Conservation (phyloP, 2,329 filamentous ascomycete species). For the Alternaria postmessia region DNA sequence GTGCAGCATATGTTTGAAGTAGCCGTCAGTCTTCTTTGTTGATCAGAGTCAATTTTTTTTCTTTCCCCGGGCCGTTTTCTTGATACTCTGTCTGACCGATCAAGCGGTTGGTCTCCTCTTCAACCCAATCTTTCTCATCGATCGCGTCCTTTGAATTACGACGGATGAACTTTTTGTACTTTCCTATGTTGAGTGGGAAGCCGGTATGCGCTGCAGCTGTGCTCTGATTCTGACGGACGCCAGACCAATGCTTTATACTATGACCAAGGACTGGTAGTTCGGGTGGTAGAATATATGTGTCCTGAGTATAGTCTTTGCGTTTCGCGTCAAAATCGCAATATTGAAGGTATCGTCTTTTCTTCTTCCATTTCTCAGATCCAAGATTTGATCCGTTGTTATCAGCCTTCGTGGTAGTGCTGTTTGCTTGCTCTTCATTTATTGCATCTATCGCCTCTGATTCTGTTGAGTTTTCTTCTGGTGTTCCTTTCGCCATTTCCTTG, state of each 20-base stretch:
- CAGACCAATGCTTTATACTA: constrained; percentile 24
- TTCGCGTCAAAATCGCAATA: background rate
- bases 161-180: constrained; percentile 12
- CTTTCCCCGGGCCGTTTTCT: background rate
- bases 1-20: too few relatives aligned
- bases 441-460: background rate
- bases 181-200: constrained; percentile 24
- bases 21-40: too few relatives aligned
- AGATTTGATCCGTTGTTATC: background rate
- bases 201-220: constrained; percentile 18
- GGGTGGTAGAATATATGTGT: constrained; percentile 19
- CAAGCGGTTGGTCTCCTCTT: constrained; percentile 5
- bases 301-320: background rate
- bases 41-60: too few relatives aligned
- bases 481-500: background rate
- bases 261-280: constrained; percentile 24
- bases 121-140: background rate
- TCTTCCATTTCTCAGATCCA: background rate
- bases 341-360: constrained; percentile 3
- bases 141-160: background rate
- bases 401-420: background rate
- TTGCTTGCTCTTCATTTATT: background rate
- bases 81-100: background rate
- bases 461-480: background rate
- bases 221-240: constrained; percentile 14